Evolutionary conservation across 139 green algal species (phyloP).

Genomic region (Parachlorella kessleri): DNA sequence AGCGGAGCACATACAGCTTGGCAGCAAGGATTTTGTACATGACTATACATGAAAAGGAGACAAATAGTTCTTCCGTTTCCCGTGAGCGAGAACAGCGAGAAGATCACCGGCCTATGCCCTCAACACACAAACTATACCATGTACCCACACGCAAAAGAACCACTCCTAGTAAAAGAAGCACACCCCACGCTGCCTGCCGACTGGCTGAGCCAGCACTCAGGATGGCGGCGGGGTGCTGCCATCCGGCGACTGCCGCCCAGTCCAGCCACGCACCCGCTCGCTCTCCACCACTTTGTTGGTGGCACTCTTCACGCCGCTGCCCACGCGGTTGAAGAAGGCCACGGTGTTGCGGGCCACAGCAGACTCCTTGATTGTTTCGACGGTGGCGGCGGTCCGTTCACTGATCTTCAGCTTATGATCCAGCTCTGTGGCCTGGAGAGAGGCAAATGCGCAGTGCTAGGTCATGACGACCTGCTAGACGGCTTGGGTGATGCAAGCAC

Average conservation of each 20-base stretch:
- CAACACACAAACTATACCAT: background rate
- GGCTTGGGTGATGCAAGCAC: background rate
- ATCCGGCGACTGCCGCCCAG: background rate
- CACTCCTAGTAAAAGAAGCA: background rate
- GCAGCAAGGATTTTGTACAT: background rate
- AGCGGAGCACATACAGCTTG: too few species aligned
- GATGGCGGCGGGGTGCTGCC: background rate
- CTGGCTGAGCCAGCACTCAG: too few species aligned
- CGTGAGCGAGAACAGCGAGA: background rate
- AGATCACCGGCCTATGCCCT: background rate
- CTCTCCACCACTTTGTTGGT: conserved; percentile 21
- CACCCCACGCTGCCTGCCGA: background rate
- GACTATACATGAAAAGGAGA: background rate
- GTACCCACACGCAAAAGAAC: background rate
- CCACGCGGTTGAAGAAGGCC: background rate
- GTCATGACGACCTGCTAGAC: background rate
- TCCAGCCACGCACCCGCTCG: conserved; percentile 15
- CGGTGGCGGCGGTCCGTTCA: conserved; percentile 12
- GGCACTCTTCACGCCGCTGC: background rate
- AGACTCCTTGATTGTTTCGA: conserved; percentile 14
- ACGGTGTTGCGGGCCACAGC: conserved; percentile 2
- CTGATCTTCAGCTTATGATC: conserved; percentile 26
- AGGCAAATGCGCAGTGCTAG: background rate
- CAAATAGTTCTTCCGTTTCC: background rate
- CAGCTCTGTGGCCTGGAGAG: conserved; percentile 4